Evolutionary conservation across 257 asterid genomes (phyloP).

Genomic region (Lantana camara): DNA sequence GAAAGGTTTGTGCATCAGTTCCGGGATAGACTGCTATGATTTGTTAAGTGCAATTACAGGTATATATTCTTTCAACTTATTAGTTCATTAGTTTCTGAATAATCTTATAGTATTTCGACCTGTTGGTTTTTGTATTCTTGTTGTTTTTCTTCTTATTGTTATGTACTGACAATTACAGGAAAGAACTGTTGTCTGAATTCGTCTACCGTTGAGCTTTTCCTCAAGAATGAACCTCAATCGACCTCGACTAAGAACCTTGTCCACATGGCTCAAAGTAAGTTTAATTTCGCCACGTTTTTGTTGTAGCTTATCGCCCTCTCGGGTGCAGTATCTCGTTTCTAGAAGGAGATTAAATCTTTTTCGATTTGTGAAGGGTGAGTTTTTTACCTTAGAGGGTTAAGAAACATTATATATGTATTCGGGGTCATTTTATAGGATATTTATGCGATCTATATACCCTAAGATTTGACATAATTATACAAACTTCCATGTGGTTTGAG

Average conservation of each 20-base stretch:
- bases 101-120: not conserved
- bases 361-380: too few relatives aligned
- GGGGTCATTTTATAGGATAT: too few relatives aligned
- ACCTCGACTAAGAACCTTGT: slow-evolving; percentile 80
- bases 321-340: too few relatives aligned
- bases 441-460: too few relatives aligned
- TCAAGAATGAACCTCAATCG: slow-evolving; percentile 77
- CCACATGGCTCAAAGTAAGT: slow-evolving; percentile 90
- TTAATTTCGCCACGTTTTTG: too few relatives aligned
- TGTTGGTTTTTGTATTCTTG: not conserved
- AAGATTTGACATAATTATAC: too few relatives aligned
- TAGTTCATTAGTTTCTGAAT: not conserved
- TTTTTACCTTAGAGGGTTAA: too few relatives aligned
- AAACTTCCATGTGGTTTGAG: too few relatives aligned
- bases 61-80: slow-evolving; percentile 14
- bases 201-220: slow-evolving; percentile 59
- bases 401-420: too few relatives aligned
- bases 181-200: slow-evolving; percentile 76
- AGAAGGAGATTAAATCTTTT: too few relatives aligned
- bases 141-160: not conserved
- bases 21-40: slow-evolving; percentile 67
- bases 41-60: slow-evolving; percentile 69
- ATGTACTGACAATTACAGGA: slow-evolving; percentile 40
- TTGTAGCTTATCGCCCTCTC: too few relatives aligned
- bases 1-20: slow-evolving; percentile 42